Evolutionary conservation across 805 yeast genomes (phyloP).

Genomic region (Candida adriatica): DNA sequence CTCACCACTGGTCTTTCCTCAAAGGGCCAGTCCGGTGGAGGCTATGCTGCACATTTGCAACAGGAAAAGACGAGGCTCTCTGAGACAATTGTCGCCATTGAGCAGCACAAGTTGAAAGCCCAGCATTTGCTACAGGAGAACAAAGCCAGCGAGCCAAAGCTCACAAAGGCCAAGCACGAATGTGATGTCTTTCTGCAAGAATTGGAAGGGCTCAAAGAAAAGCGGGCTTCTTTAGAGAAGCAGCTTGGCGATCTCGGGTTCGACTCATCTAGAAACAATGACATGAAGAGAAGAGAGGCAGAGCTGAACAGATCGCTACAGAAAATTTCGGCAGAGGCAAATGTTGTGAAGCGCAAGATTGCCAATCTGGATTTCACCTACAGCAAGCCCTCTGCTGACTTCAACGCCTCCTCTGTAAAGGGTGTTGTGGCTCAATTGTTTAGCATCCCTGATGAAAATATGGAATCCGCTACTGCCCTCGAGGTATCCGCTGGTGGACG

Average conservation of each 20-base stretch:
- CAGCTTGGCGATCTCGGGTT: constrained; percentile 51
- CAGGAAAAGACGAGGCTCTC: constrained; percentile 52
- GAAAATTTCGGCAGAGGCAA: constrained; percentile 39
- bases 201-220: constrained; percentile 35
- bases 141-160: constrained; percentile 35
- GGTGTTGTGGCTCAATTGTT: constrained; percentile 91
- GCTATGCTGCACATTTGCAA: constrained; percentile 66
- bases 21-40: constrained; percentile 66
- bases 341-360: constrained; percentile 51
- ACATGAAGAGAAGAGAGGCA: constrained; percentile 40
- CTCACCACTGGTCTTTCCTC: constrained; percentile 87
- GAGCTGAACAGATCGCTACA: constrained; percentile 38
- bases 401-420: constrained; percentile 57
- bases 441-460: constrained; percentile 46
- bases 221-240: constrained; percentile 31
- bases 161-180: constrained; percentile 47
- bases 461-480: constrained; percentile 68
- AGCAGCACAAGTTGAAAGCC: constrained; percentile 53
- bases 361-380: constrained; percentile 75
- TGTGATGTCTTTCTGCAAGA: constrained; percentile 34
- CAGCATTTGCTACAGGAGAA: constrained; percentile 51
- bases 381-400: constrained; percentile 53
- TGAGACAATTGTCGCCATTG: constrained; percentile 46
- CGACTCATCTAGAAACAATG: constrained; percentile 37
- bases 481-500: constrained; percentile 94